Percentiles rank a stretch among this genome's conserved stretches.
Evolutionary conservation across 78 protist genomes (phyloP).

Genomic region (Dictyostelium brefeldianum): DNA sequence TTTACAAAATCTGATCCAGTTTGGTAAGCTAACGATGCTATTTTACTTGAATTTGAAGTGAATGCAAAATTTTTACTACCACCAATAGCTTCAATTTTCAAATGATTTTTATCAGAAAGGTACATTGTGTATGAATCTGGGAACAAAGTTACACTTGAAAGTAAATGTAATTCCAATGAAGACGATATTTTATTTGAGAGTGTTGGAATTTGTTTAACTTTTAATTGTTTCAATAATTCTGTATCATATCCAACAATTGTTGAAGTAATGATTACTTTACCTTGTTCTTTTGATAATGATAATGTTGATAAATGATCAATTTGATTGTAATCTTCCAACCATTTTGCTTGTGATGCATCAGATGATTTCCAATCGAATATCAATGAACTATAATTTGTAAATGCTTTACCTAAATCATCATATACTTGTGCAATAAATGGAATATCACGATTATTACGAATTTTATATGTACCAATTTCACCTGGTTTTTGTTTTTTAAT

Average conservation of each 20-base stretch:
- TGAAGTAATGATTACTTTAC: neutral
- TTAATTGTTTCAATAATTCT: conserved; percentile 8
- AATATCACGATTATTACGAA: conserved; percentile 65
- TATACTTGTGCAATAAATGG: conserved; percentile 42
- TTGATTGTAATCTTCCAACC: neutral
- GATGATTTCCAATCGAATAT: conserved; percentile 47
- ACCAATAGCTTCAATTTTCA: conserved; percentile 56
- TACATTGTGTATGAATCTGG: conserved; percentile 26
- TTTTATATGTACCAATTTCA: conserved; percentile 18
- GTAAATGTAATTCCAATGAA: conserved; percentile 30
- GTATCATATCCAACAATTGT: conserved; percentile 32
- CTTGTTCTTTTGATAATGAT: conserved; percentile 10
- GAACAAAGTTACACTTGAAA: conserved; percentile 30
- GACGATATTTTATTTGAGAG: neutral
- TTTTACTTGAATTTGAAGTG: conserved; percentile 30
- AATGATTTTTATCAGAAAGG: conserved; percentile 27
- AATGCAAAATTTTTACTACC: conserved; percentile 61
- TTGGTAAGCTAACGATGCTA: conserved; percentile 24
- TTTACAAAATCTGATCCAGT: neutral
- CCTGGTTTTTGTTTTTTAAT: conserved; percentile 33
- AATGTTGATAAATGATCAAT: conserved; percentile 24
- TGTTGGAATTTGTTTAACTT: neutral
- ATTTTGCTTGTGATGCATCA: neutral
- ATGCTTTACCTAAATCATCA: conserved; percentile 42
- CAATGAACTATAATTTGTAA: conserved; percentile 61